Base-by-base conservation (phyloP, 2,329 filamentous ascomycete genomes). In the Exophiala oligosperma region DNA sequence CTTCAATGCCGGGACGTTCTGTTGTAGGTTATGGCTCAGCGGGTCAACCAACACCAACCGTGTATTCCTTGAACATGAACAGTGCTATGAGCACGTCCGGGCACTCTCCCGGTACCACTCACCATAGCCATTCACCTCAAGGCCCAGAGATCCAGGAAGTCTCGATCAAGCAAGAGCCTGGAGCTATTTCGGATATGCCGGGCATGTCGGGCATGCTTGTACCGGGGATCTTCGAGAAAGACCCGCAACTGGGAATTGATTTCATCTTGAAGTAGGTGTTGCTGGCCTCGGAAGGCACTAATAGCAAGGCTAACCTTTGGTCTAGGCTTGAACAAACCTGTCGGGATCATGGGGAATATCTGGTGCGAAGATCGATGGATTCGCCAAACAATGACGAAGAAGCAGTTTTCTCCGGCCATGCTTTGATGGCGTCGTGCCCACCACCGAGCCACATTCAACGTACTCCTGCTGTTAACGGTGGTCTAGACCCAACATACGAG, bases 371-470 rank as follows among this genome's bases (percentile, higher is more conserved):
- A 59, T 81, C 78, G 61, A 73, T 79, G 71, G 79, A 77, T 74
- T 77, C 52, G 59, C 79, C 62, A 49, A 76, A 82, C 64, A 73
- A 85, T 55, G 78, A 82, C 53, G 87, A 88, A 63, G 82, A 82
- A 65, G 84, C 88, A 58, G 81, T 72, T 1, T 75, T 90, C 43
- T 93, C 90, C 64, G 94, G 93, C 41, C 94, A 99, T 73, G 92
- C 91, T 3, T 79, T 97, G 65, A 97, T 97, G 93, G 90, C 91
- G 14, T 90, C 89, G 14, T 96, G 91, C 70, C 92, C 93, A 48
- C 91, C 92, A 4, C 84, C 86, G 52, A 81, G 78, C 57, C 82
- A 86, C 67, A 81, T 87, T 65, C 74, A 77, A 58, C 76, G 77
- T 46, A 78, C 81, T 32, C 82, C 83, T 1, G 64, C 68, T 23